Conservation (phyloP, 139 green algal species). For the Haematococcus lacustris region DNA sequence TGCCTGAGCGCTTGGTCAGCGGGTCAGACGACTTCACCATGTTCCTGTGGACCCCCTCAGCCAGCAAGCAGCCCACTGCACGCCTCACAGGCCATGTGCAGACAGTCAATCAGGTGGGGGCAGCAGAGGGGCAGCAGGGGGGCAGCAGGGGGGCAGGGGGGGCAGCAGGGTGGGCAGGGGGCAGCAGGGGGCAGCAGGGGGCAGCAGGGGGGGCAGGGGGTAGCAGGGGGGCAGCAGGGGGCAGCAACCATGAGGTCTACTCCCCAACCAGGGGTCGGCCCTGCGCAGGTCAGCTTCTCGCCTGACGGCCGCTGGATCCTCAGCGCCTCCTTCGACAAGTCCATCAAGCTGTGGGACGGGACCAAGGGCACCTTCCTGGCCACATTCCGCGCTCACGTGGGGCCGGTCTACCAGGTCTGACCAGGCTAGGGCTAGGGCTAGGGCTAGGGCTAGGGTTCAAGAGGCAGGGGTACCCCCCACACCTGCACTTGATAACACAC, state of each 20-base stretch:
- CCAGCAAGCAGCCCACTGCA: conserved; percentile 54
- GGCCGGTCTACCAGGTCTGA: conserved; percentile 93
- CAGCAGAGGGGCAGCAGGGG: too few relatives aligned
- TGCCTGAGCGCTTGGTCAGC: conserved; percentile 83
- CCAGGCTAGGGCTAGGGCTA: too few relatives aligned
- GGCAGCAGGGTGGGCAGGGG: too few relatives aligned
- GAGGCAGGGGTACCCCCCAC: too few relatives aligned
- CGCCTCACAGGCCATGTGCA: conserved; percentile 94
- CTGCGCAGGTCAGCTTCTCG: conserved; percentile 92
- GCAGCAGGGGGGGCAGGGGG: too few relatives aligned
- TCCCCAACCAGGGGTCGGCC: too few relatives aligned
- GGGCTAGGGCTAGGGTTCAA: too few relatives aligned
- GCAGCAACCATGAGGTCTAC: too few relatives aligned
- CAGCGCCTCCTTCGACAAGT: conserved; percentile 95
- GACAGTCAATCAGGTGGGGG: conserved; percentile 89
- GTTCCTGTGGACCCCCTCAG: conserved; percentile 84
- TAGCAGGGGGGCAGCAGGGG: too few relatives aligned
- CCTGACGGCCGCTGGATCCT: conserved; percentile 89
- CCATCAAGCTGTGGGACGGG: conserved; percentile 95
- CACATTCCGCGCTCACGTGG: conserved; percentile 87
- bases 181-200: too few relatives aligned
- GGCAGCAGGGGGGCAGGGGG: too few relatives aligned
- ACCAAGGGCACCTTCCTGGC: conserved; percentile 83
- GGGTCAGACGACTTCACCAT: conserved; percentile 96
- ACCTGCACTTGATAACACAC: too few relatives aligned